phyloP scores from a whole-genome alignment of 1,139 yeast species.

The Diutina neorugosa region DNA sequence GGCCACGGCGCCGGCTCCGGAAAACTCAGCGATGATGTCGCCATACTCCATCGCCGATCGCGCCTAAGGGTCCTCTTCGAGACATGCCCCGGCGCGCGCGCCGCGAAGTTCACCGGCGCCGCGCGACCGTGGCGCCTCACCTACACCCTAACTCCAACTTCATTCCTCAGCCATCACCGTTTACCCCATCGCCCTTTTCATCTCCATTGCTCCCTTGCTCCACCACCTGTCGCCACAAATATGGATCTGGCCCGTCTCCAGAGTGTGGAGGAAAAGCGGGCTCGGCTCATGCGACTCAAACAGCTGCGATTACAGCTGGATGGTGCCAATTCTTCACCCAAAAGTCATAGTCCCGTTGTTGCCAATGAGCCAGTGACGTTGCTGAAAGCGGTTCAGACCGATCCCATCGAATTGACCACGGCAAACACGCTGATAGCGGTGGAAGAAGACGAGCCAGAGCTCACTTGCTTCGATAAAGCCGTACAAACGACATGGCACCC shows the following conservation, averaged over 20 bases:
- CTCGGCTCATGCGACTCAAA: background rate
- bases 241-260: background rate
- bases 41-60: background rate
- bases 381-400: background rate
- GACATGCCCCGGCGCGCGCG: background rate
- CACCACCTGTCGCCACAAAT: background rate
- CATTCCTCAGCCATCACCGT: background rate
- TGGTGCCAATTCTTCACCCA: background rate
- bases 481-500: background rate
- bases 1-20: background rate
- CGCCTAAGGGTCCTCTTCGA: background rate
- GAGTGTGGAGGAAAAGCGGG: background rate
- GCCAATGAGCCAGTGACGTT: background rate
- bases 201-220: too few relatives aligned
- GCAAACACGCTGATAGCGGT: background rate
- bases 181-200: too few relatives aligned
- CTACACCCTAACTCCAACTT: background rate
- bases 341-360: background rate
- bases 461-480: background rate
- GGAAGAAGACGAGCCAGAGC: background rate
- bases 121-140: background rate
- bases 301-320: background rate
- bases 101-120: background rate
- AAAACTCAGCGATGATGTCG: slow-evolving; percentile 2
- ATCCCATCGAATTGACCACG: background rate